Evolutionary conservation across 805 yeast species (phyloP).

Genomic region (Candida sakaeoensis): DNA sequence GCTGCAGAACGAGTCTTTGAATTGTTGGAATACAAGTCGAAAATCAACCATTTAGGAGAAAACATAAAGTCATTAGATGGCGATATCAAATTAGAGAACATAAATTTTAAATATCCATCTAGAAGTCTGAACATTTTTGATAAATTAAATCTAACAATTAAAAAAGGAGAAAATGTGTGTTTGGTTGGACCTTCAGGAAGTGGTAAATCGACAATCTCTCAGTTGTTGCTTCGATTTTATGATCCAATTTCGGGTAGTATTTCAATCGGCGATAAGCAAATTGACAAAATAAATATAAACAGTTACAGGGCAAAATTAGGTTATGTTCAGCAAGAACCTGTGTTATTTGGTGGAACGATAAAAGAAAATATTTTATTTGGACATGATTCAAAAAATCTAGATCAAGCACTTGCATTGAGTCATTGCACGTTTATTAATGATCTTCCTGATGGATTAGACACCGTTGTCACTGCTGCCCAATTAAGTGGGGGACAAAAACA

Average conservation of each 20-base stretch:
- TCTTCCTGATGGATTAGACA: conserved; percentile 80
- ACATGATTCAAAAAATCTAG: conserved; percentile 54
- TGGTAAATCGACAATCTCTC: conserved; percentile 87
- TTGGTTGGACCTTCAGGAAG: conserved; percentile 97
- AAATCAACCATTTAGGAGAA: conserved; percentile 64
- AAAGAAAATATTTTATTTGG: conserved; percentile 84
- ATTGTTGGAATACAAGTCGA: conserved; percentile 71
- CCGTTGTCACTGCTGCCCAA: conserved; percentile 66
- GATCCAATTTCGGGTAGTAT: conserved; percentile 70
- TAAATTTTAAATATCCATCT: conserved; percentile 79
- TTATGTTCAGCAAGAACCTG: conserved; percentile 92
- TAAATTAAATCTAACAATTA: conserved; percentile 55
- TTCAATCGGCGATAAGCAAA: conserved; percentile 58
- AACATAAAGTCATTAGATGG: conserved; percentile 43
- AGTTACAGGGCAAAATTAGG: conserved; percentile 73
- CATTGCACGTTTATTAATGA: conserved; percentile 71
- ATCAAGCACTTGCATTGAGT: conserved; percentile 61
- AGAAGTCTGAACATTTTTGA: conserved; percentile 68
- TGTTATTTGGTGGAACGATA: conserved; percentile 80
- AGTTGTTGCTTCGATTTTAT: conserved; percentile 76
- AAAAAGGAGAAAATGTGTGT: conserved; percentile 84
- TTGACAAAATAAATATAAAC: conserved; percentile 65
- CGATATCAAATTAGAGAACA: conserved; percentile 57
- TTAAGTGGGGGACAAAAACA: conserved; percentile 95
- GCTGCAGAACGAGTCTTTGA: conserved; percentile 92